A percentile compares a stretch with the other conserved stretches of the same genome.
phyloP scores from a whole-genome alignment of 805 yeast species.

The Starmerella stigmatis region DNA sequence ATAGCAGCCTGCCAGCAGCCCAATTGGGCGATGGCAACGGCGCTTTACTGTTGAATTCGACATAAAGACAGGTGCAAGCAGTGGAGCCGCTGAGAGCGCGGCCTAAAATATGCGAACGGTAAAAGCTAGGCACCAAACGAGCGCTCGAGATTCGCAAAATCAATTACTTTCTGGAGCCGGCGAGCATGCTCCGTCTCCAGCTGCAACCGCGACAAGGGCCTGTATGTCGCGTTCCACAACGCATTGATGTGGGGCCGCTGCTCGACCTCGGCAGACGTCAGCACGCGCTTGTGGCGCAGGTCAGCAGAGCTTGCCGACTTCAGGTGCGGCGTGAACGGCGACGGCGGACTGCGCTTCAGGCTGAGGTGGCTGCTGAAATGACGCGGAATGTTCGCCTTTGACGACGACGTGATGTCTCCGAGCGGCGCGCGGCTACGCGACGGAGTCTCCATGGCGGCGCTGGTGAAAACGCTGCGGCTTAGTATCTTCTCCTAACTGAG shows the following conservation, averaged over 20 bases:
- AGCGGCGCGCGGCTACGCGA: constrained; percentile 6
- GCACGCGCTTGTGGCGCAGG: background rate
- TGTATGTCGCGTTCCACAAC: constrained; percentile 6
- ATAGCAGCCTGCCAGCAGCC: too few relatives aligned
- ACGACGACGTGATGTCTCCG: constrained; percentile 13
- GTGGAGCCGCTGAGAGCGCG: background rate
- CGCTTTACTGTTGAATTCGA: too few relatives aligned
- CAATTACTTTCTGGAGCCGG: constrained; percentile 8
- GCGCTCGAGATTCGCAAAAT: constrained; percentile 19
- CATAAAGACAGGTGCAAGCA: too few relatives aligned
- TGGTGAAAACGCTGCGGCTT: too few relatives aligned
- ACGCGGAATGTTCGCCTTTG: constrained; percentile 1
- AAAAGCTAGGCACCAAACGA: constrained; percentile 2
- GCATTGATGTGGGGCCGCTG: constrained; percentile 6
- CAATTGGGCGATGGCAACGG: background rate
- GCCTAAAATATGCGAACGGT: too few relatives aligned
- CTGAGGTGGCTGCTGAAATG: constrained; percentile 1
- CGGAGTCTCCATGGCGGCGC: too few relatives aligned
- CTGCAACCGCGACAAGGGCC: background rate
- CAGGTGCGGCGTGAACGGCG: constrained; percentile 8
- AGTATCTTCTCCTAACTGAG: too few relatives aligned
- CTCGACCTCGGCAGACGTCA: background rate
- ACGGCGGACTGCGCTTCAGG: constrained; percentile 12
- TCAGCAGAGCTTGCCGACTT: constrained; percentile 4
- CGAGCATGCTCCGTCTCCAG: background rate